Evolutionary conservation across 257 asterid species (phyloP), one percentile per base, ranked within the genome.

Genomic region (Mentha longifolia): DNA sequence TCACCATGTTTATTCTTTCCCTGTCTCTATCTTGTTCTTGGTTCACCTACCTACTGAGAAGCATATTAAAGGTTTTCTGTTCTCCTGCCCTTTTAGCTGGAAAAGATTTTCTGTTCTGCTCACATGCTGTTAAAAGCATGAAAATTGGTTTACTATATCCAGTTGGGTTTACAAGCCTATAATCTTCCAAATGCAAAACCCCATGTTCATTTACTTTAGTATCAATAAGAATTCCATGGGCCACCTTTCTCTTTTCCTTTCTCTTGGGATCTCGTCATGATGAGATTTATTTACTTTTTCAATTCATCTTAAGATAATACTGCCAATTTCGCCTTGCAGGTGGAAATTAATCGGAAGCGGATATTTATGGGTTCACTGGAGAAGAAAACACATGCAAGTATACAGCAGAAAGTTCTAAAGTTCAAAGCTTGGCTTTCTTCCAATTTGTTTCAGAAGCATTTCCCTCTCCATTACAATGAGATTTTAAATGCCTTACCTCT

Each of bases 391-490:
- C 90, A 90, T 72, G 91, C 96, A 72, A 81, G 83, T 69, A 65
- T 90, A 75, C 81, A 70, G 78, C 86, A 82, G 52, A 83, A 90
- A 82, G 75, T 75, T 62, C 69, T 92, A 39, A 95, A 88, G 69
- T 80, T 88, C 72, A 92, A 88, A 80, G 87, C 96, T 52, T 85
- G 94, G 85, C 91, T 95, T 78, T 90, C 98, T 66, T 87, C 99
- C 56, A 61, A 75, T 76, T 68, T 92, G 74, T 95, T 92, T 76
- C 82, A 69, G 77, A 89, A 92, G 79, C 90, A 89, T 73, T 95
- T 92, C 72, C 98, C 97, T 9, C 74, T 77, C 59, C 97, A 89
- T 80, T 84, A 87, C 80, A 85, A 81, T 56, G 95, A 88, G 83
- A 76, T 90, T 75, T 72, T 88, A 78, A 82, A 77, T 68, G 76